phyloP scores from a whole-genome alignment of 306 rosid species.

The Fragaria ananassa region DNA sequence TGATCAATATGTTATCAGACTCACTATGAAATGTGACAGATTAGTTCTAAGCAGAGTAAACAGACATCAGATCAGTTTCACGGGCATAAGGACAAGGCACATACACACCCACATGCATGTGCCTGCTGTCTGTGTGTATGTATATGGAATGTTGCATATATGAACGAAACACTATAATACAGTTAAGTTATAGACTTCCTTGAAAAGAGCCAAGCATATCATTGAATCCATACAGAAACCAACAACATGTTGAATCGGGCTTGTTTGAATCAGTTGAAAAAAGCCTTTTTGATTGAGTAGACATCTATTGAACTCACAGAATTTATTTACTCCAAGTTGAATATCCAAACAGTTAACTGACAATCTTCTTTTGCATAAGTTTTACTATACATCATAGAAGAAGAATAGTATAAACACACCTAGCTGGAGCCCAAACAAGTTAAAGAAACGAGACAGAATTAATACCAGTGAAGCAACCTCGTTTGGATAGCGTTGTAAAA shows the following conservation, averaged over 20 bases:
- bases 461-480: conserved; percentile 70
- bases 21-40: background rate
- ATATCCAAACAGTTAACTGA: background rate
- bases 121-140: background rate
- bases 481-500: conserved; percentile 53
- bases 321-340: background rate
- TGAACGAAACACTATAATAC: conserved; percentile 4
- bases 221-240: background rate
- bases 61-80: background rate
- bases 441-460: conserved; percentile 21
- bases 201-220: background rate
- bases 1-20: conserved; percentile 4
- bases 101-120: background rate
- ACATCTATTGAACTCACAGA: background rate
- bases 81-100: background rate
- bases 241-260: no score
- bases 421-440: conserved; percentile 20
- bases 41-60: background rate
- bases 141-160: no score
- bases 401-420: background rate
- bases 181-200: background rate
- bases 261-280: no score
- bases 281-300: background rate
- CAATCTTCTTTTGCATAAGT: background rate
- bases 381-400: conserved; percentile 8